Percentiles rank a stretch among this genome's conserved stretches.
phyloP scores from a whole-genome alignment of 73 alveolate genomes.

The Stentor coeruleus region DNA sequence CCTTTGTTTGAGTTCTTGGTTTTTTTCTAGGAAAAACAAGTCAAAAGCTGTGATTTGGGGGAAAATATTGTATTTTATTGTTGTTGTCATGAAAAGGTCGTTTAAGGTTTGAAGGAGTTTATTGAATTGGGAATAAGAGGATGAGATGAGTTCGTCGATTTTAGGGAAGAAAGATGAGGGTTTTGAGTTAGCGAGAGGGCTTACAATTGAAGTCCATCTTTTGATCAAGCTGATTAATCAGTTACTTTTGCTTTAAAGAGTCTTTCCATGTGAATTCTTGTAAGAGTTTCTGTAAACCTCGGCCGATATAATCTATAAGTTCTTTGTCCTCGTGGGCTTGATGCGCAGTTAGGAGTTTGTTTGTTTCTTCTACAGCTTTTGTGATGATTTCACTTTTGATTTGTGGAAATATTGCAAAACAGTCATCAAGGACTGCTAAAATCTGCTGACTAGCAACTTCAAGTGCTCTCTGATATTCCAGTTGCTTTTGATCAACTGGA shows the following conservation, averaged over 20 bases:
- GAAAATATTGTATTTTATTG: neutral
- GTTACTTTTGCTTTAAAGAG: neutral
- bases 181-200: neutral
- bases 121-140: neutral
- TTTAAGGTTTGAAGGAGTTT: neutral
- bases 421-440: neutral
- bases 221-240: neutral
- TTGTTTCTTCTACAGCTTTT: neutral
- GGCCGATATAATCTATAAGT: neutral
- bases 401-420: neutral
- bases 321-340: neutral
- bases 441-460: neutral
- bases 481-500: conserved; percentile 8
- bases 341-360: conserved; percentile 16
- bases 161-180: conserved; percentile 2
- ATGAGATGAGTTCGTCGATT: neutral
- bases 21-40: neutral
- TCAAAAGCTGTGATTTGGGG: neutral
- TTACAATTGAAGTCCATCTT: neutral
- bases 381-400: neutral
- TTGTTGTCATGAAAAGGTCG: neutral
- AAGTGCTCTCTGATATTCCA: conserved; percentile 3
- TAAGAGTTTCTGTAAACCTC: neutral
- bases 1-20: conserved; percentile 1
- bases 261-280: neutral